A percentile compares a stretch with the other conserved stretches of the same genome.
Conservation (phyloP, 75 land plant genomes). For the Adiantum capillusveneris region DNA sequence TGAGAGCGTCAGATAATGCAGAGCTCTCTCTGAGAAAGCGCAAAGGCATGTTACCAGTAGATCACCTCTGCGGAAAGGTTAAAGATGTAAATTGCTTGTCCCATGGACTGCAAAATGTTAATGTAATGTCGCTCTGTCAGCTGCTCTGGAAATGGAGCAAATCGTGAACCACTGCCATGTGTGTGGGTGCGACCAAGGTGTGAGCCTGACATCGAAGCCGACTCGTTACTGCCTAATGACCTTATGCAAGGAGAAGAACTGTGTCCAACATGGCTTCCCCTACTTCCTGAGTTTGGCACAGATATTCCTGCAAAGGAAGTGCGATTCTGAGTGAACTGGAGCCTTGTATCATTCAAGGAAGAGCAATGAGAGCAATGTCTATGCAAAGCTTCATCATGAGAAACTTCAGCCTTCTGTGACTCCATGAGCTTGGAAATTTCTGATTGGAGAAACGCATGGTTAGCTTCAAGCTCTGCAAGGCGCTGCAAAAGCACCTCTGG, state of each 20-base stretch:
- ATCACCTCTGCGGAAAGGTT: constrained; percentile 46
- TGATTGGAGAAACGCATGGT: constrained; percentile 42
- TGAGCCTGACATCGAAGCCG: not conserved
- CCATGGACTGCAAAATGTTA: constrained; percentile 79
- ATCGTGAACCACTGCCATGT: not conserved
- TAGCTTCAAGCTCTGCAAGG: constrained; percentile 50
- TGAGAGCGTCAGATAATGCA: too few species aligned
- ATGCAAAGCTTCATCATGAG: not conserved
- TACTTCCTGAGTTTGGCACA: not conserved
- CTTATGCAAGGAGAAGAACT: not conserved
- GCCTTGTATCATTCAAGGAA: not conserved
- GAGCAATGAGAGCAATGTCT: not conserved
- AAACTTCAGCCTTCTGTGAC: not conserved
- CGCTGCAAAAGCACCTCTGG: constrained; percentile 47
- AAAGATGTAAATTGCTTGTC: constrained; percentile 73
- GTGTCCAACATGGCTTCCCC: too few species aligned
- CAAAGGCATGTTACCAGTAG: constrained; percentile 44
- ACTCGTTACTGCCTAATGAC: not conserved
- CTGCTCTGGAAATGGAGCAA: not conserved
- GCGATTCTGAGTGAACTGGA: not conserved
- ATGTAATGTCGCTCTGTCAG: constrained; percentile 54
- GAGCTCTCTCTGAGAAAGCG: too few species aligned
- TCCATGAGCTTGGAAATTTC: constrained; percentile 53
- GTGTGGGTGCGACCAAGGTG: not conserved
- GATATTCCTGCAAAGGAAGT: not conserved